Conservation (phyloP, 2,329 filamentous ascomycete species). For the Claviceps sp. region DNA sequence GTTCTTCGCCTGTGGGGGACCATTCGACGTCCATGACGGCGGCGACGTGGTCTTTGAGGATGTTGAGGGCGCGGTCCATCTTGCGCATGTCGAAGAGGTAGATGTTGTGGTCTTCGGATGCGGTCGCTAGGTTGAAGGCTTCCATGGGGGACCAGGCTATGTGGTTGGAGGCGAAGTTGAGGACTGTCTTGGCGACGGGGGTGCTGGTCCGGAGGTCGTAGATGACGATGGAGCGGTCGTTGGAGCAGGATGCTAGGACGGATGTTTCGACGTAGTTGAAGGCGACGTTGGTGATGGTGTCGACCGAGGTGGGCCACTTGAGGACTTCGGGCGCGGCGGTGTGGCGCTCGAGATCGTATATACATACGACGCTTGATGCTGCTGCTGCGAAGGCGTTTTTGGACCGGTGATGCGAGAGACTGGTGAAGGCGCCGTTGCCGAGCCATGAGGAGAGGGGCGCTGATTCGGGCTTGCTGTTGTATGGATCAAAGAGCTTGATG, state of each 20-base stretch:
- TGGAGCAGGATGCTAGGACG: constrained; percentile 71
- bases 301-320: constrained; percentile 74
- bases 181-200: constrained; percentile 65
- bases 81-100: constrained; percentile 87
- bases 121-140: constrained; percentile 86
- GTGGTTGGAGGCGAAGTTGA: constrained; percentile 72
- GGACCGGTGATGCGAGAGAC: constrained; percentile 68
- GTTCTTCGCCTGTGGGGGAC: constrained; percentile 83
- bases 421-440: constrained; percentile 70
- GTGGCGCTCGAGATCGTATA: constrained; percentile 77
- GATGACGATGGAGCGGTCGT: constrained; percentile 74
- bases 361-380: constrained; percentile 62
- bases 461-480: constrained; percentile 53
- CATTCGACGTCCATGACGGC: constrained; percentile 97
- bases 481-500: constrained; percentile 86
- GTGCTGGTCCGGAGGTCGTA: constrained; percentile 85
- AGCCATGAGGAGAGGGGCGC: constrained; percentile 76
- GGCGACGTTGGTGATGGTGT: constrained; percentile 77
- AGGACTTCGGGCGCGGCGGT: constrained; percentile 72
- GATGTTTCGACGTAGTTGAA: constrained; percentile 95
- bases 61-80: constrained; percentile 74
- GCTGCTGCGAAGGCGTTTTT: constrained; percentile 71
- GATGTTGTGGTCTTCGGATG: constrained; percentile 87
- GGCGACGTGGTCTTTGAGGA: constrained; percentile 75
- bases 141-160: constrained; percentile 95